Percentiles rank a stretch among this genome's conserved stretches.
Conservation (phyloP, 768 basidiomycete species). For the Amanita polypyramis region DNA sequence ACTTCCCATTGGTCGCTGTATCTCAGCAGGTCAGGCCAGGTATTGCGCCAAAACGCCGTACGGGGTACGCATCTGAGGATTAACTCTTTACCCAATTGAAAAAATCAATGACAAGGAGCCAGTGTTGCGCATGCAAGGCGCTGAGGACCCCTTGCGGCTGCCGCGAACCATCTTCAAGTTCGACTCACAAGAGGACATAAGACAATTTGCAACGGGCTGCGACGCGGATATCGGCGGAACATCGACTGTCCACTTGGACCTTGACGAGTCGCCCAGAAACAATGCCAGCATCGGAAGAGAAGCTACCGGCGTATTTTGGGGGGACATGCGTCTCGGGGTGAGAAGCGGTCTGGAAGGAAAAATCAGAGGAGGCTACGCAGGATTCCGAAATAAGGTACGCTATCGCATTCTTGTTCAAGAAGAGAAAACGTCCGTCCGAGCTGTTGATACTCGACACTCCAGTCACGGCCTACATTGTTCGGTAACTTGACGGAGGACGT, state of each 20-base stretch:
- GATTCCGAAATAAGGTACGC: slow-evolving; percentile 73
- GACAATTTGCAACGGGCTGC: slow-evolving; percentile 67
- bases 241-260: slow-evolving; percentile 66
- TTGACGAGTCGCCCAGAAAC: slow-evolving; percentile 43
- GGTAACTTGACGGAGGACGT: slow-evolving; percentile 82
- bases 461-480: slow-evolving; percentile 77
- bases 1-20: slow-evolving; percentile 28
- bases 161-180: slow-evolving; percentile 62
- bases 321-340: slow-evolving; percentile 64
- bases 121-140: slow-evolving; percentile 74
- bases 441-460: background rate
- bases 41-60: slow-evolving; percentile 22
- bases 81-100: background rate
- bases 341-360: slow-evolving; percentile 54
- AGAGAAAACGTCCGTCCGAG: background rate
- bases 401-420: background rate
- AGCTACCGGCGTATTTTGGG: slow-evolving; percentile 67
- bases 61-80: slow-evolving; percentile 21
- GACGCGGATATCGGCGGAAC: slow-evolving; percentile 85
- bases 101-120: slow-evolving; percentile 4
- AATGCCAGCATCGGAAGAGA: slow-evolving; percentile 33
- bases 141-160: slow-evolving; percentile 45
- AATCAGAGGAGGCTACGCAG: slow-evolving; percentile 82
- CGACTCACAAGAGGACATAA: slow-evolving; percentile 45
- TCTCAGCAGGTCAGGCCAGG: slow-evolving; percentile 26